Evolutionary conservation across 306 rosid genomes (phyloP).

Genomic region (Cicer bijugum): DNA sequence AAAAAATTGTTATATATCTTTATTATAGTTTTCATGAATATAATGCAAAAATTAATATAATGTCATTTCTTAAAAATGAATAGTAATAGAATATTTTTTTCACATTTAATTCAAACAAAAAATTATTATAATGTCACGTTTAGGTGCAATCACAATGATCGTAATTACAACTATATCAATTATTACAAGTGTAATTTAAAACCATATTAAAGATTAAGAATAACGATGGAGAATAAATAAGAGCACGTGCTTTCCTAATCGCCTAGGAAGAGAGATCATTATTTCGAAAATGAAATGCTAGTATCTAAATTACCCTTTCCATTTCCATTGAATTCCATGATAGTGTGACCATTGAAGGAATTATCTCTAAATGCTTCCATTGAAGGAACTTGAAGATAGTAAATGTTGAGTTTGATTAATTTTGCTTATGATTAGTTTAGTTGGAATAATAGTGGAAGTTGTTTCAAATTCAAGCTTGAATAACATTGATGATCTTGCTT

Average conservation of each 20-base stretch:
- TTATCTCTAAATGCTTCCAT: constrained; percentile 38
- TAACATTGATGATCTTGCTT: constrained; percentile 45
- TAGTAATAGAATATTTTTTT: too few relatives aligned
- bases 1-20: too few relatives aligned
- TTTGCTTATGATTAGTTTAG: constrained; percentile 26
- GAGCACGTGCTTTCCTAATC: not conserved
- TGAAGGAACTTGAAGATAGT: not conserved
- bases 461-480: not conserved
- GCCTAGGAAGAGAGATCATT: not conserved
- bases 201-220: too few relatives aligned
- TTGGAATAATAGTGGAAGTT: not conserved
- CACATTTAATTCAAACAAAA: too few relatives aligned
- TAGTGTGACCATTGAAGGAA: not conserved
- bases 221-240: too few relatives aligned
- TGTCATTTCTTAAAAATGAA: too few relatives aligned
- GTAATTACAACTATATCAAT: too few relatives aligned
- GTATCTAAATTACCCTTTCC: not conserved
- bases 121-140: too few relatives aligned
- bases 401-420: constrained; percentile 5
- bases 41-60: too few relatives aligned
- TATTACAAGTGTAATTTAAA: too few relatives aligned
- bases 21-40: too few relatives aligned
- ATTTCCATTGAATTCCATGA: constrained; percentile 4
- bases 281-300: not conserved
- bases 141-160: too few relatives aligned